Base-by-base conservation (phyloP, 2,329 filamentous ascomycete species). In the Penicillium sp. region DNA sequence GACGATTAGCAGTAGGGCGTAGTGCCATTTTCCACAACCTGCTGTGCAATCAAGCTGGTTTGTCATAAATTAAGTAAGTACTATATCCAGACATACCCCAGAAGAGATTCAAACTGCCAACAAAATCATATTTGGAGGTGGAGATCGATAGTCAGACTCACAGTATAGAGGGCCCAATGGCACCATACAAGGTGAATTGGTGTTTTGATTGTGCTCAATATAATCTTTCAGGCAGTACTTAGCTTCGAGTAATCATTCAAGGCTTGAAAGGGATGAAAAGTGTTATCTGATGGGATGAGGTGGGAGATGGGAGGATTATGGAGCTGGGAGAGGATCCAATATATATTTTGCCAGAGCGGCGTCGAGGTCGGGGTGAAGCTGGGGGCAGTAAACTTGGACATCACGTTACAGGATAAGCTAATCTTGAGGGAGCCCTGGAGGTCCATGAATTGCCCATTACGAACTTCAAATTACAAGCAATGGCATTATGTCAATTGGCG, bases 261-360 rank as follows among this genome's bases (percentile, higher is more conserved):
- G 22, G 13, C 20, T 22, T 2, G 18, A 31, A 4, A 29, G 10
- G 2, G 39, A 44, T 51, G 14, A 18, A 35, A 35, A 26, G 10
- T 2, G 20, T 20, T 4, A 7, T 4, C 5, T 9, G 10, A 14
- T 35, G 32, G 20, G 13, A 35, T 52, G 39, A 29, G 22, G 5
- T 9, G 16, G 2, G 22, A 18, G 39, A 4, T 20, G 22, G 31
- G 20, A 45, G 16, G n/a, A 32, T 8, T 13, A 22, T 13, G 35
- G 13, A 39, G 16, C 16, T n/a, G 16, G 16, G 11, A 1, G 24
- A 20, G 24, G 13, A 5, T 7, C 13, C 5, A 6, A 5, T 9
- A 50, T 50, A 45, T 45, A 52, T 52, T 45, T 52, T 52, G 49
- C 49, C 39, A 52, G 24, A 37, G 39, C 49, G 49, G 49, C 39